Evolutionary conservation across 768 basidiomycete species (phyloP).

Genomic region (Obba rivulosa): DNA sequence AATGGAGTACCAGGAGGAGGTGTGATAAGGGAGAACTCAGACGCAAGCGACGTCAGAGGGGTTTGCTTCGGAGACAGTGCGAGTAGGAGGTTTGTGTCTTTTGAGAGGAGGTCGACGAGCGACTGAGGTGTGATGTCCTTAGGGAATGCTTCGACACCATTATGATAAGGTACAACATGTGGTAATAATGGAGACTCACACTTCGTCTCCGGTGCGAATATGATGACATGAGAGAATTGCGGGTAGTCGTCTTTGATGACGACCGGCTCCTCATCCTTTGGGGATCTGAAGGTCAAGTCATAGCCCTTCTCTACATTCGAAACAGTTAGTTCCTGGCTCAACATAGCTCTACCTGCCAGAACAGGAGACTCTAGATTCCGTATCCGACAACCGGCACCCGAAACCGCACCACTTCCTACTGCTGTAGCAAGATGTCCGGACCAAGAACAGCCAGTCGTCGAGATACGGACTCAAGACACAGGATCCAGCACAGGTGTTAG

Average conservation of each 20-base stretch:
- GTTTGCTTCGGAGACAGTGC: slow-evolving; percentile 74
- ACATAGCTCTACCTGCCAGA: no score
- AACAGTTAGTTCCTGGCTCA: no score
- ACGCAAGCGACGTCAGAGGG: slow-evolving; percentile 67
- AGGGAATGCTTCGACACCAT: slow-evolving; percentile 25
- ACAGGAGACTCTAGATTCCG: no score
- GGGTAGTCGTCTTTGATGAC: slow-evolving; percentile 68
- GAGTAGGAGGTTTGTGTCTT: slow-evolving; percentile 78
- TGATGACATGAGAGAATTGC: slow-evolving; percentile 78
- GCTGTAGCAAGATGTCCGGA: no score
- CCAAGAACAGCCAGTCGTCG: no score
- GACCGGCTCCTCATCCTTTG: slow-evolving; percentile 65
- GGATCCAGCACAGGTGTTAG: no score
- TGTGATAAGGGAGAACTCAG: slow-evolving; percentile 89
- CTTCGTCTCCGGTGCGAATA: slow-evolving; percentile 84
- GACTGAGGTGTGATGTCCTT: slow-evolving; percentile 79
- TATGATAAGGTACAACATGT: neutral
- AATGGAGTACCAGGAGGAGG: slow-evolving; percentile 81
- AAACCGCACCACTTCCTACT: no score
- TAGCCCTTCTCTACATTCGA: slow-evolving; percentile 68
- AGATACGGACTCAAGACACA: no score
- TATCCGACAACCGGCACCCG: no score
- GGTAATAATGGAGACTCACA: slow-evolving; percentile 40
- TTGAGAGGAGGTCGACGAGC: slow-evolving; percentile 63
- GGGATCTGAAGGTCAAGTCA: slow-evolving; percentile 79